Percentiles rank a stretch among this genome's conserved stretches.
These are phyloP conservation scores for Candida yuanshanica DNA, from an alignment of 805 yeast species.

Conservation along the genomic window DNA sequence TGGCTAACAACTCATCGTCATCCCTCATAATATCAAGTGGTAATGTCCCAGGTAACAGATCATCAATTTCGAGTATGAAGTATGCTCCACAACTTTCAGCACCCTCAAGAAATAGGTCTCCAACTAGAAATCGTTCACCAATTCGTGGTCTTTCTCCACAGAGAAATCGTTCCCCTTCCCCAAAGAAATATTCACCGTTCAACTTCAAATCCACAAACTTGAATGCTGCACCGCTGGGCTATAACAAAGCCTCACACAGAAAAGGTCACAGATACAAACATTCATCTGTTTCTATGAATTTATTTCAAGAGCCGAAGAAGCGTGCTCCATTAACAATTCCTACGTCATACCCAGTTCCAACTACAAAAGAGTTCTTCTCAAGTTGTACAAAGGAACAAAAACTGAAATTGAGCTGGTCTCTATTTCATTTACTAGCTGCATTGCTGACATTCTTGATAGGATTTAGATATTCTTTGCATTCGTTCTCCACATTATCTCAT, in stretches of 20 bases:
- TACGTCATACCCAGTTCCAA: slow-evolving; percentile 42
- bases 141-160: slow-evolving; percentile 28
- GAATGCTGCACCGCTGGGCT: slow-evolving; percentile 27
- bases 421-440: slow-evolving; percentile 50
- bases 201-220: slow-evolving; percentile 54
- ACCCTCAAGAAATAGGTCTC: slow-evolving; percentile 25
- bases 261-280: slow-evolving; percentile 95
- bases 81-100: slow-evolving; percentile 20
- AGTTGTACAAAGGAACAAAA: slow-evolving; percentile 58
- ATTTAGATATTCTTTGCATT: slow-evolving; percentile 46
- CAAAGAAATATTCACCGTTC: slow-evolving; percentile 43
- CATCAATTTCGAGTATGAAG: slow-evolving; percentile 20
- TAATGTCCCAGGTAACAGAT: slow-evolving; percentile 24
- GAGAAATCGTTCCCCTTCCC: slow-evolving; percentile 22
- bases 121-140: slow-evolving; percentile 23
- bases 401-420: slow-evolving; percentile 52
- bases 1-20: slow-evolving; percentile 18
- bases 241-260: slow-evolving; percentile 60
- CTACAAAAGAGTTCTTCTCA: slow-evolving; percentile 49
- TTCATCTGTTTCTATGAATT: slow-evolving; percentile 92
- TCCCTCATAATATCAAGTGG: slow-evolving; percentile 23
- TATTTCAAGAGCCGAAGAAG: slow-evolving; percentile 87
- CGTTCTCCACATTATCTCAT: slow-evolving; percentile 78
- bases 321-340: slow-evolving; percentile 77
- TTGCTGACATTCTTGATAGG: slow-evolving; percentile 56